Evolutionary conservation across 177 flowering plant genomes (phyloP).

Genomic region (Vitis hybrid): DNA sequence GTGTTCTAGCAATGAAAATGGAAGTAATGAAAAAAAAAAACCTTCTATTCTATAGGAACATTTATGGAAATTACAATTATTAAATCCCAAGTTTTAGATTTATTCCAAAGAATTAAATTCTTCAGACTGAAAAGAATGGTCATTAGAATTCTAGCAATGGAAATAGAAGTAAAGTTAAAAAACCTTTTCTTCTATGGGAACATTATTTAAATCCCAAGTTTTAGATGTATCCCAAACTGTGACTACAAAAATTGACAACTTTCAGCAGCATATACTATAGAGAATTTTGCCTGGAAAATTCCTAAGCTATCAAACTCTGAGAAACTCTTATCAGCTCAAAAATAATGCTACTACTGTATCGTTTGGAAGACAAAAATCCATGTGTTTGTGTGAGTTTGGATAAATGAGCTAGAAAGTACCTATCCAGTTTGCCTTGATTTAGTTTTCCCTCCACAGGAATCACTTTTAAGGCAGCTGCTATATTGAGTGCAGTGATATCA

Average conservation of each 20-base stretch:
- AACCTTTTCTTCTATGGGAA: no score
- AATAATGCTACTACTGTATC: conserved; percentile 1
- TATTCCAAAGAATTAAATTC: no score
- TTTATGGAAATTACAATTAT: no score
- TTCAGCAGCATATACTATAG: no score
- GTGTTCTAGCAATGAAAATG: background rate
- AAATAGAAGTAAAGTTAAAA: no score
- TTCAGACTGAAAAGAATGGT: no score
- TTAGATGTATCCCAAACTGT: no score
- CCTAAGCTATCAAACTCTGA: background rate
- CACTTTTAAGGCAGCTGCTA: conserved; percentile 73
- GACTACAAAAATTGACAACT: no score
- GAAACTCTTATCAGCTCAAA: background rate
- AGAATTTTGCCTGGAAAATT: background rate
- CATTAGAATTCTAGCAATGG: no score
- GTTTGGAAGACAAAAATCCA: background rate
- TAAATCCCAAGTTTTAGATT: no score
- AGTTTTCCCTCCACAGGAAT: conserved; percentile 55
- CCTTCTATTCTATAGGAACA: no score
- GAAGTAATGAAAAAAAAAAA: background rate
- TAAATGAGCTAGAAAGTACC: conserved; percentile 8
- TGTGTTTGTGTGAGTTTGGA: background rate
- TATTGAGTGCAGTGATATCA: conserved; percentile 67
- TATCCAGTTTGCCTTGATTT: conserved; percentile 7
- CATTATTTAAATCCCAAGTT: no score